phyloP scores from a whole-genome alignment of 768 basidiomycete species.

The Cytidiella melzeri region DNA sequence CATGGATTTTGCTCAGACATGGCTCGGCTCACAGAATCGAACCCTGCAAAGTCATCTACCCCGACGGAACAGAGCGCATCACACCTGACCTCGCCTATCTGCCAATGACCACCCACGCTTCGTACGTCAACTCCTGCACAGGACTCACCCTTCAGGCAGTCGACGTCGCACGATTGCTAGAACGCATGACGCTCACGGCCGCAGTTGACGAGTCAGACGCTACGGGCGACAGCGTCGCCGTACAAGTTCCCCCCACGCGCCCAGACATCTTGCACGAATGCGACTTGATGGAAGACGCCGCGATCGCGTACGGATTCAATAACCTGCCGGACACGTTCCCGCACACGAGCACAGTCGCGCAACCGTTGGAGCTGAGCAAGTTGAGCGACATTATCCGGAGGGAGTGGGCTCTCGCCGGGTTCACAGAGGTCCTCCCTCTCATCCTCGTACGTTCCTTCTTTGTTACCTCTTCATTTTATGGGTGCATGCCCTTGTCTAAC shows the following conservation, averaged over 20 bases:
- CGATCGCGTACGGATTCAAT: slow-evolving; percentile 97
- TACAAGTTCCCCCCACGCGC: slow-evolving; percentile 87
- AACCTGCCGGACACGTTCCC: slow-evolving; percentile 92
- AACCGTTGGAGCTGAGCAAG: slow-evolving; percentile 85
- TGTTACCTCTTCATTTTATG: background rate
- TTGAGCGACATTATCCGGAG: slow-evolving; percentile 80
- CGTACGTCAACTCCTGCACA: slow-evolving; percentile 95
- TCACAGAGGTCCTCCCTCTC: slow-evolving; percentile 91
- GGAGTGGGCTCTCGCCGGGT: slow-evolving; percentile 94
- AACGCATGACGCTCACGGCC: slow-evolving; percentile 75
- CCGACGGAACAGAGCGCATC: slow-evolving; percentile 69
- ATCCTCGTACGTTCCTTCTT: slow-evolving; percentile 62
- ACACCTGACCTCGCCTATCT: slow-evolving; percentile 79
- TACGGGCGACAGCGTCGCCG: slow-evolving; percentile 54
- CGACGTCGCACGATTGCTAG: slow-evolving; percentile 67
- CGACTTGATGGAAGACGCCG: slow-evolving; percentile 97
- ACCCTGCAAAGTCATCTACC: slow-evolving; percentile 78
- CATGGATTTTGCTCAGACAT: background rate
- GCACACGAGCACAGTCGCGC: slow-evolving; percentile 88
- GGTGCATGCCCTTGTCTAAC: background rate
- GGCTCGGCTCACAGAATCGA: slow-evolving; percentile 61
- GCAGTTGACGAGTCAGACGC: slow-evolving; percentile 42
- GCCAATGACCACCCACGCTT: slow-evolving; percentile 66
- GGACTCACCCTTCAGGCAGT: slow-evolving; percentile 65
- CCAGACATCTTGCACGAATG: slow-evolving; percentile 98